A percentile compares a stretch with the other conserved stretches of the same genome.
Conservation (phyloP, 2,329 filamentous ascomycete species). For the Ophiocordyceps camponoti-saundersi region DNA sequence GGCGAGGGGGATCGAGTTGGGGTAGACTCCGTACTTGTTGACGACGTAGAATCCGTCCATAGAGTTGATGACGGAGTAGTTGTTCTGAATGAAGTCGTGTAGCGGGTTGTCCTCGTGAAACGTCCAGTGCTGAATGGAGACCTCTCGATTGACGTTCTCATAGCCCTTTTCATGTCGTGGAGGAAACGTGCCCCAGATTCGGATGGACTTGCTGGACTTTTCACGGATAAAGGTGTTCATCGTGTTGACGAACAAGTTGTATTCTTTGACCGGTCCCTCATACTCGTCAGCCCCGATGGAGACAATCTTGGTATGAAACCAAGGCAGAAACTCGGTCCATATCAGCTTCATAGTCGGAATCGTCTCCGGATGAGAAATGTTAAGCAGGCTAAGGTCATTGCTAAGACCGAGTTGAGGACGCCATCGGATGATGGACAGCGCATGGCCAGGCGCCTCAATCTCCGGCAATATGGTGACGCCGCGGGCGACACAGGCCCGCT, state of each 20-base stretch:
- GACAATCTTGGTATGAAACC: slow-evolving; percentile 36
- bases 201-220: slow-evolving; percentile 22
- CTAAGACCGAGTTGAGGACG: slow-evolving; percentile 34
- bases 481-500: slow-evolving; percentile 30
- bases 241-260: slow-evolving; percentile 28
- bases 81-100: slow-evolving; percentile 7
- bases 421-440: slow-evolving; percentile 39
- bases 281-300: slow-evolving; percentile 41
- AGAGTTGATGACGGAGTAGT: slow-evolving; percentile 10
- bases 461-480: slow-evolving; percentile 42
- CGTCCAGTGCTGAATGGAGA: slow-evolving; percentile 20
- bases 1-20: slow-evolving; percentile 26
- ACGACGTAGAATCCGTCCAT: slow-evolving; percentile 9
- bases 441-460: slow-evolving; percentile 42
- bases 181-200: slow-evolving; percentile 33
- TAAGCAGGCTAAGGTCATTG: slow-evolving; percentile 28
- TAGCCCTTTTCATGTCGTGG: slow-evolving; percentile 6
- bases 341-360: slow-evolving; percentile 31
- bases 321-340: slow-evolving; percentile 35
- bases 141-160: slow-evolving; percentile 4
- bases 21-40: slow-evolving; percentile 14
- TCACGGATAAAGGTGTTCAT: slow-evolving; percentile 27
- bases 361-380: slow-evolving; percentile 27
- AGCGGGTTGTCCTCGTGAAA: slow-evolving; percentile 7
- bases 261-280: slow-evolving; percentile 25